These are phyloP conservation scores for Fraxinus sp. DNA, from an alignment of 305 asterid species.

Conservation along the genomic window DNA sequence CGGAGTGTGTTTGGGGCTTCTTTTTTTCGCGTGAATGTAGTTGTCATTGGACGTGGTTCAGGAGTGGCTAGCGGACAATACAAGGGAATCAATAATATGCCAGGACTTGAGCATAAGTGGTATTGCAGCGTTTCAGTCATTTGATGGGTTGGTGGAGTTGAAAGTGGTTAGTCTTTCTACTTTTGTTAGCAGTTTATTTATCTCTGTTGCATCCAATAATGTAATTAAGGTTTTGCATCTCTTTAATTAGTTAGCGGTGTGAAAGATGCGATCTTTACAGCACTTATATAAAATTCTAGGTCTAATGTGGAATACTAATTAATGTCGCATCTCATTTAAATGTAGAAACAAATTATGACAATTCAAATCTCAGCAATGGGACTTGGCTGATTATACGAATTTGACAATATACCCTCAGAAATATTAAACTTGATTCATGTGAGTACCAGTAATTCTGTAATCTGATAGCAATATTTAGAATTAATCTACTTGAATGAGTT, in stretches of 20 bases:
- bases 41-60: constrained; percentile 54
- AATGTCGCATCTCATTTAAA: not conserved
- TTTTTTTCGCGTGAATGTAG: constrained; percentile 32
- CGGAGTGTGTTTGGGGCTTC: not conserved
- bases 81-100: constrained; percentile 34
- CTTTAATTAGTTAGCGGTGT: not conserved
- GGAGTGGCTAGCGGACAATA: constrained; percentile 52
- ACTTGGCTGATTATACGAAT: not conserved
- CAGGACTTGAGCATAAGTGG: constrained; percentile 36
- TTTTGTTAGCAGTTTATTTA: not conserved
- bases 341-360: not conserved
- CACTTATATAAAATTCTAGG: not conserved
- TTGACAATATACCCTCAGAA: not conserved
- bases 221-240: not conserved
- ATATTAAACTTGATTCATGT: not conserved
- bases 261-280: not conserved
- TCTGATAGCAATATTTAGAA: not conserved
- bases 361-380: not conserved
- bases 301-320: not conserved
- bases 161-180: constrained; percentile 46
- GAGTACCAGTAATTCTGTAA: not conserved
- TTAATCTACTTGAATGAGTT: not conserved
- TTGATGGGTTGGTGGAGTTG: constrained; percentile 58
- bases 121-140: constrained; percentile 56
- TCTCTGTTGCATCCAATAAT: not conserved